Evolutionary conservation across 2,329 filamentous ascomycete genomes (phyloP), one percentile per base, ranked within the genome.

Genomic region (Aspergillus brasiliensis): DNA sequence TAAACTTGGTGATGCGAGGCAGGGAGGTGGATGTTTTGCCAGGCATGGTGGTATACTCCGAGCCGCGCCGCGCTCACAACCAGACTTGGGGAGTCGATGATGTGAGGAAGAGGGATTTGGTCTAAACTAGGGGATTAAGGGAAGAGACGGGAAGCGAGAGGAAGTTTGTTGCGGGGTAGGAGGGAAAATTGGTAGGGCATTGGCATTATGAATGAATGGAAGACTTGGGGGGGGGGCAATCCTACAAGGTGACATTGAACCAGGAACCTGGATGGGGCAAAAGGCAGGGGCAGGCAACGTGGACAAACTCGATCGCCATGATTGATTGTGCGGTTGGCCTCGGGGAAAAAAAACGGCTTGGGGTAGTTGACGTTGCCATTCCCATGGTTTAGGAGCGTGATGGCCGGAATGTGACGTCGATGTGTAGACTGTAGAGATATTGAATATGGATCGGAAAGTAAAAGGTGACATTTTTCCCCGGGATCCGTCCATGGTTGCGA

Each of bases 1-100:
- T 95, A 75, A 96, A 90, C 74, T 94, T 95, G 72, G 90, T 92
- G 72, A 97, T 88, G 54, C 81, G 81, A 51, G 75, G 72, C 13
- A 62, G 56, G 10, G 66, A 54, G n/a, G 67, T 58, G 58, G 46
- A 28, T 49, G 73, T 64, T 69, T 77, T 70, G 66, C 76, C 68
- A 65, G 76, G 71, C 73, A 77, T 77, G 62, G 34, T 69, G 65
- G 53, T 23, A 57, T 61, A 34, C 31, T 34, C 55, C 25, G 13
- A 28, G 11, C 3, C 31, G 31, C 31, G 31, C 31, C 31, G 31
- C 31, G 31, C 31, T 34, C 31, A 34, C 31, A 13, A 34, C 31
- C 31, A 13, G 31, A 34, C 31, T 34, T 34, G 4, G 28, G 28
- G 31, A 34, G 71, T 77, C 44, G 64, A 62, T 25, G 65, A 70